Conservation (phyloP, 768 basidiomycete species). For the Solioccasus polychromus region DNA sequence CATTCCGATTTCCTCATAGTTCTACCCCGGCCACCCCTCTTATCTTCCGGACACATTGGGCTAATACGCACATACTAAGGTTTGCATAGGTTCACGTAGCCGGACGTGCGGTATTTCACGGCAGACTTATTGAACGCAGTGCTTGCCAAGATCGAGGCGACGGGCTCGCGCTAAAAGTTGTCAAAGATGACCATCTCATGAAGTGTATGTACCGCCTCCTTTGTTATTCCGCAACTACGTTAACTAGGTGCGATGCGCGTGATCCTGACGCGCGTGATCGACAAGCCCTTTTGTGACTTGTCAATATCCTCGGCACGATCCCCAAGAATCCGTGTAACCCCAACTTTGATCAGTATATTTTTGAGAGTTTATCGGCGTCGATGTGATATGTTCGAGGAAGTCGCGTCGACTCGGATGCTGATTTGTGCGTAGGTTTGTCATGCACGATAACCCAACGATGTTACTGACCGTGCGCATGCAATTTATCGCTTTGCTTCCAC, state of each 20-base stretch:
- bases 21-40: no score
- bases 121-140: conserved; percentile 67
- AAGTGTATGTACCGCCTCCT: conserved; percentile 59
- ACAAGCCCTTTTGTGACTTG: conserved; percentile 65
- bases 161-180: conserved; percentile 85
- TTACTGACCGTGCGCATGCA: no score
- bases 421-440: conserved; percentile 80
- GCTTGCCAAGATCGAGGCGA: conserved; percentile 75
- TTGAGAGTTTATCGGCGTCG: conserved; percentile 92
- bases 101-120: conserved; percentile 85
- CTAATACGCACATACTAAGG: background rate
- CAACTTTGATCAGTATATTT: conserved; percentile 95
- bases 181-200: conserved; percentile 98
- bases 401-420: background rate
- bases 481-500: no score
- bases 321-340: conserved; percentile 98
- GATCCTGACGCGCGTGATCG: conserved; percentile 85
- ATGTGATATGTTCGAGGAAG: conserved; percentile 57
- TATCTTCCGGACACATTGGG: no score
- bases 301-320: conserved; percentile 80
- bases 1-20: no score
- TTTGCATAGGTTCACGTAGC: conserved; percentile 70
- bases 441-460: conserved; percentile 62
- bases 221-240: background rate
- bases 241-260: conserved; percentile 87